Evolutionary conservation across 2,329 filamentous ascomycete species (phyloP), one percentile per base, ranked within the genome.

Genomic region (Drechmeria coniospora): DNA sequence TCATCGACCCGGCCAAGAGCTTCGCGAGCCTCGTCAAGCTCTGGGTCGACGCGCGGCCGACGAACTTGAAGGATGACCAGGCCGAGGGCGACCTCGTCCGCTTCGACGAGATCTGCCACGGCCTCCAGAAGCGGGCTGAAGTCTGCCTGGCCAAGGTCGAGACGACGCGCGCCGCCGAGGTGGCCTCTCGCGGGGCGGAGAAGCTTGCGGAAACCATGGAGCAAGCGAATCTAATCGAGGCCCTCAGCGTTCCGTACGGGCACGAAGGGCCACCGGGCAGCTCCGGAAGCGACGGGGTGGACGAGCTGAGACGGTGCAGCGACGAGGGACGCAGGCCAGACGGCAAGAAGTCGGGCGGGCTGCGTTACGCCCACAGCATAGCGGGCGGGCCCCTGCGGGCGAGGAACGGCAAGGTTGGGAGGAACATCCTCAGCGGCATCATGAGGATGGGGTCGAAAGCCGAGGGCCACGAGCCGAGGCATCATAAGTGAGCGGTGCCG

Each of bases 1-100:
- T 98, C 4, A 80, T 98, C 35, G 90, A 98, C 41, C 77, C 86
- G 36, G 74, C 84, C 6, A 73, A 82, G 35, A 86, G 81, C 41
- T 84, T 86, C 41, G 83, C 90, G 1, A 75, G 77, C 21, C 57
- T 98, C 12, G 77, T 92, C 14, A 79, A 79, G 42, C 58, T 90
- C 9, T 92, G 81, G 81, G 63, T 79, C 1, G 76, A 82, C 21
- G 49, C 59, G 4, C 59, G 49, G 8, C 53, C 57, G 2, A 31
- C 50, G 1, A 60, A 62, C 11, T 50, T 44, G n/a, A 47, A 41
- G 19, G 43, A 40, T 17, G 27, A 34, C 5, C 34, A 48, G 2
- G 41, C 43, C 3, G 55, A 66, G n/a, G 62, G 63, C 20, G 67
- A 71, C 21, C 50, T 74, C 2, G 49, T 61, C 18, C 46, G 58